Percentiles rank a stretch among this genome's conserved stretches.
phyloP scores from a whole-genome alignment of 2,329 filamentous ascomycete species.

The Scedosporium aurantiacum region DNA sequence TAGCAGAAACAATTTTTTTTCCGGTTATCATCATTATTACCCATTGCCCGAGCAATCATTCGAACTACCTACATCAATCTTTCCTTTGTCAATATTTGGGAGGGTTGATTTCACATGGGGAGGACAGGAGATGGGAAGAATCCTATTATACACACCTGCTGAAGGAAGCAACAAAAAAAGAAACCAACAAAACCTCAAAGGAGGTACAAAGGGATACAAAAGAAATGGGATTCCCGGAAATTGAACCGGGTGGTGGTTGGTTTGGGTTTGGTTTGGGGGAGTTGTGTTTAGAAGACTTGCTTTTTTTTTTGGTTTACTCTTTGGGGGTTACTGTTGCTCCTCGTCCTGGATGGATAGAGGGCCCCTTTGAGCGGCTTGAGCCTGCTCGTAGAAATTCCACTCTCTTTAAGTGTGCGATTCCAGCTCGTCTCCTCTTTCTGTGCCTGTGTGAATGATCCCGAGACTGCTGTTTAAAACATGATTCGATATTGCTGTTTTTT shows the following conservation, averaged over 20 bases:
- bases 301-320: slow-evolving; percentile 5
- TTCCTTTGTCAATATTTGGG: no score
- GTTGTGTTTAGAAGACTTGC: neutral
- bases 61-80: no score
- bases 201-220: neutral
- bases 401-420: neutral
- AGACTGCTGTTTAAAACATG: neutral
- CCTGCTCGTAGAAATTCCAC: slow-evolving; percentile 3
- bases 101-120: no score
- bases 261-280: neutral
- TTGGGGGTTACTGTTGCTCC: neutral
- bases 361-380: neutral
- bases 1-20: no score
- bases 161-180: no score
- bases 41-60: no score
- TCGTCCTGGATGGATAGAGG: neutral
- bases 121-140: no score
- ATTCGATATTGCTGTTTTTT: neutral
- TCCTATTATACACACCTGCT: no score
- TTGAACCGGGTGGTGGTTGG: neutral
- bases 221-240: neutral
- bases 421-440: neutral
- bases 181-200: no score
- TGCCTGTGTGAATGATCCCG: neutral
- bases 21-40: no score